Conservation (phyloP, 306 rosid genomes). For the Macrotyloma uniflorum region DNA sequence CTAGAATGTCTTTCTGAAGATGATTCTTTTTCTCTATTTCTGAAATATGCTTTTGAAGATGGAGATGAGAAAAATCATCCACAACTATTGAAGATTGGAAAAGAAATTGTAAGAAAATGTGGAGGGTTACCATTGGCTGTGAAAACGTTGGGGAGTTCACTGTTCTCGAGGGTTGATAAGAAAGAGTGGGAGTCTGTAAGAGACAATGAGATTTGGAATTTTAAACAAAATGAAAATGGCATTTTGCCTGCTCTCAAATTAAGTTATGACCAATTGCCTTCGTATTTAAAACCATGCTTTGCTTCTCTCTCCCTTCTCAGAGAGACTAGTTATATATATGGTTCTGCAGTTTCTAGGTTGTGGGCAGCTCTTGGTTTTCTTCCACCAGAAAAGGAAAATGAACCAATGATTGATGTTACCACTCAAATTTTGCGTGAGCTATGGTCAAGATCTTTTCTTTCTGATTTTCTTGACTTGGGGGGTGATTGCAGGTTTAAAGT, state of each 20-base stretch:
- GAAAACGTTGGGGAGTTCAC: background rate
- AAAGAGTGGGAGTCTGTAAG: background rate
- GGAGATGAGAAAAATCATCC: background rate
- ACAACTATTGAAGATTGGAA: background rate
- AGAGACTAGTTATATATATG: accelerated
- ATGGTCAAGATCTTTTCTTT: background rate
- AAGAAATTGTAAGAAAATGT: background rate
- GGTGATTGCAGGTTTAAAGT: accelerated
- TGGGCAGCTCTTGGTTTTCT: background rate
- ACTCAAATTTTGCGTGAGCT: background rate
- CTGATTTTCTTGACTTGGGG: background rate
- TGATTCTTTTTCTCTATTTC: constrained; percentile 28
- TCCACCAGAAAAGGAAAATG: too few relatives aligned
- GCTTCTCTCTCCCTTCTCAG: background rate
- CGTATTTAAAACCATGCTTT: background rate
- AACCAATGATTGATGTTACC: too few relatives aligned
- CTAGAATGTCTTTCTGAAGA: background rate
- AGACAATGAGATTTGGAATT: background rate
- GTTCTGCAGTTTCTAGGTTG: accelerated
- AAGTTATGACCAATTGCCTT: background rate
- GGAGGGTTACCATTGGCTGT: background rate
- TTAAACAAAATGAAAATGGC: background rate
- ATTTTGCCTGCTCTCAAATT: background rate
- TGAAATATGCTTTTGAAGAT: constrained; percentile 38
- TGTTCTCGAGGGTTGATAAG: background rate